Conservation (phyloP, 75 land plant species). For the Selaginella moellendorffii region DNA sequence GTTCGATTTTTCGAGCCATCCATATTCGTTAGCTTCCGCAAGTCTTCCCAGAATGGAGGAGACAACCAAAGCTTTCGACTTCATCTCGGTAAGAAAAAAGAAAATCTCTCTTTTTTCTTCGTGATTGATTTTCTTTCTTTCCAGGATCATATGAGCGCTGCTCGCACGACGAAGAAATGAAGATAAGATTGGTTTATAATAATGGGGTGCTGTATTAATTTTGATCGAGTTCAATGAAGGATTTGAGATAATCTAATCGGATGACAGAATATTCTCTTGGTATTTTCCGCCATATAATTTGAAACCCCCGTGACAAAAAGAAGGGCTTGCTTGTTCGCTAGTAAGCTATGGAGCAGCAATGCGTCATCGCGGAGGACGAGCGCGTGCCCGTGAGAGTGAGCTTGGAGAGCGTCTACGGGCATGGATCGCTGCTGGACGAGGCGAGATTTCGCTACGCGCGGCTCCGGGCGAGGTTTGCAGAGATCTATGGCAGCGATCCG, state of each 20-base stretch:
- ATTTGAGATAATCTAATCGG: too few relatives aligned
- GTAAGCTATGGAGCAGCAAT: too few relatives aligned
- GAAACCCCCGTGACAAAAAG: too few relatives aligned
- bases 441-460: slow-evolving; percentile 47
- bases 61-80: not conserved
- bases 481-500: slow-evolving; percentile 55
- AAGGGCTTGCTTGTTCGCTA: too few relatives aligned
- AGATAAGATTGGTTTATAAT: not conserved
- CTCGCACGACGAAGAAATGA: not conserved
- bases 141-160: not conserved
- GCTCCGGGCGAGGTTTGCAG: slow-evolving; percentile 43
- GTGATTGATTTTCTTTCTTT: not conserved
- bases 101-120: not conserved
- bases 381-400: slow-evolving; percentile 43
- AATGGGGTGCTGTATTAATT: too few relatives aligned
- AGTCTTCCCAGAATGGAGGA: not conserved
- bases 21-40: not conserved
- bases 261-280: too few relatives aligned
- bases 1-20: not conserved
- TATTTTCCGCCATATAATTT: too few relatives aligned
- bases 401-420: slow-evolving; percentile 62
- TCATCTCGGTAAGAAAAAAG: not conserved
- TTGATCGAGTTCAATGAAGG: too few relatives aligned
- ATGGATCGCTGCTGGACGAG: slow-evolving; percentile 48
- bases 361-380: slow-evolving; percentile 47